phyloP scores from a whole-genome alignment of 192 early-diverging fungal species.

The Mortierella alpina region DNA sequence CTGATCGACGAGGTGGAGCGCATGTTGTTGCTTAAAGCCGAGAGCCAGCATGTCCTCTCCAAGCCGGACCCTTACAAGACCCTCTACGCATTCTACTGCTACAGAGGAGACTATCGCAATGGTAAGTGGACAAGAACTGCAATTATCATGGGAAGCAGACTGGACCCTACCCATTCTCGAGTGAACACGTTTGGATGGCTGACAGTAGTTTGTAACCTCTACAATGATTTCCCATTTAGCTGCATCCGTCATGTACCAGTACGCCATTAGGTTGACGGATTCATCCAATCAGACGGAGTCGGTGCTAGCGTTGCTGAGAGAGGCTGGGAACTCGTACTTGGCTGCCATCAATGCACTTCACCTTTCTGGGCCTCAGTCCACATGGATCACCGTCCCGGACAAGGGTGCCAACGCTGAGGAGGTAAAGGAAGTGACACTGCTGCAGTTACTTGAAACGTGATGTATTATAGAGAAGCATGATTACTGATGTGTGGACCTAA shows the following conservation, averaged over 20 bases:
- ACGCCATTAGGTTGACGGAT: constrained; percentile 23
- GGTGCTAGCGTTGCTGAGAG: background rate
- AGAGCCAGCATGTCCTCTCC: constrained; percentile 16
- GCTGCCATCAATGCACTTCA: constrained; percentile 43
- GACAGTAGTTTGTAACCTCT: no score
- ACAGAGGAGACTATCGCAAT: constrained; percentile 36
- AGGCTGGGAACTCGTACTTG: constrained; percentile 16
- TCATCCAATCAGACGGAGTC: constrained; percentile 6
- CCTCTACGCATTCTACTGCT: constrained; percentile 31
- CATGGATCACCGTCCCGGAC: constrained; percentile 24
- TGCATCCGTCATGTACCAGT: constrained; percentile 37
- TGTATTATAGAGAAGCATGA: no score
- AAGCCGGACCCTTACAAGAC: constrained; percentile 19
- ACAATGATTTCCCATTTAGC: constrained; percentile 1
- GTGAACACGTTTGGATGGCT: no score
- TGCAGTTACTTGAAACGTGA: background rate
- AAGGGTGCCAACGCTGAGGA: constrained; percentile 1
- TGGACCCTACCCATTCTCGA: no score
- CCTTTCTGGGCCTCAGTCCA: constrained; percentile 19
- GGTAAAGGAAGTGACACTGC: background rate
- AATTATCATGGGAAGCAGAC: background rate
- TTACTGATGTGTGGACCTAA: no score
- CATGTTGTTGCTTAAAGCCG: constrained; percentile 16
- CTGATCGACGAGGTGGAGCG: constrained; percentile 41
- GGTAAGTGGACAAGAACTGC: constrained; percentile 10